Conservation (phyloP, 495 filamentous ascomycete species). For the Xylaria castorea region DNA sequence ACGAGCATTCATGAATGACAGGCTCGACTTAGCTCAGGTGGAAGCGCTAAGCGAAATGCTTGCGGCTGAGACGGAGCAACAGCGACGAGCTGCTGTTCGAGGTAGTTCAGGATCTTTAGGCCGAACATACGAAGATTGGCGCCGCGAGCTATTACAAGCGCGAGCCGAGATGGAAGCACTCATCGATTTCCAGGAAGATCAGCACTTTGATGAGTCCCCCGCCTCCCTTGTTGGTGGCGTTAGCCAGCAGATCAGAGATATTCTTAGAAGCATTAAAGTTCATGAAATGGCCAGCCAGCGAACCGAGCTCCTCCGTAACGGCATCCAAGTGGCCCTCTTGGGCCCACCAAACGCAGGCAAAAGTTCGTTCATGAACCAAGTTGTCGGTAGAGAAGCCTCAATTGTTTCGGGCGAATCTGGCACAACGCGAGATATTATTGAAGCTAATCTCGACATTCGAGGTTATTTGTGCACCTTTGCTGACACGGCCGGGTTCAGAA, state of each 20-base stretch:
- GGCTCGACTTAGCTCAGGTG: conserved; percentile 89
- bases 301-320: conserved; percentile 84
- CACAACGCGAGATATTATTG: conserved; percentile 92
- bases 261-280: conserved; percentile 66
- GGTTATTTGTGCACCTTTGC: conserved; percentile 89
- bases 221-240: conserved; percentile 72
- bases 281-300: conserved; percentile 79
- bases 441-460: conserved; percentile 87
- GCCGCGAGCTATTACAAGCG: conserved; percentile 75
- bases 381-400: conserved; percentile 92
- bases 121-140: conserved; percentile 86
- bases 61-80: conserved; percentile 89
- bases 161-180: conserved; percentile 92
- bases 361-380: conserved; percentile 86
- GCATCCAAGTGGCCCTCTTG: conserved; percentile 83
- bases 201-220: conserved; percentile 92
- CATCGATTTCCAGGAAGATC: conserved; percentile 97
- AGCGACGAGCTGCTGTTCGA: conserved; percentile 82
- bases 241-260: conserved; percentile 61
- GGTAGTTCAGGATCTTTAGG: conserved; percentile 74
- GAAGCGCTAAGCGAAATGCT: conserved; percentile 89
- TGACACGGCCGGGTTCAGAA: conserved; percentile 87
- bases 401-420: conserved; percentile 93
- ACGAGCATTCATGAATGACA: conserved; percentile 86
- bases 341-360: conserved; percentile 96